Base-by-base conservation (phyloP, 768 basidiomycete genomes). In the Coprinellus micaceus region DNA sequence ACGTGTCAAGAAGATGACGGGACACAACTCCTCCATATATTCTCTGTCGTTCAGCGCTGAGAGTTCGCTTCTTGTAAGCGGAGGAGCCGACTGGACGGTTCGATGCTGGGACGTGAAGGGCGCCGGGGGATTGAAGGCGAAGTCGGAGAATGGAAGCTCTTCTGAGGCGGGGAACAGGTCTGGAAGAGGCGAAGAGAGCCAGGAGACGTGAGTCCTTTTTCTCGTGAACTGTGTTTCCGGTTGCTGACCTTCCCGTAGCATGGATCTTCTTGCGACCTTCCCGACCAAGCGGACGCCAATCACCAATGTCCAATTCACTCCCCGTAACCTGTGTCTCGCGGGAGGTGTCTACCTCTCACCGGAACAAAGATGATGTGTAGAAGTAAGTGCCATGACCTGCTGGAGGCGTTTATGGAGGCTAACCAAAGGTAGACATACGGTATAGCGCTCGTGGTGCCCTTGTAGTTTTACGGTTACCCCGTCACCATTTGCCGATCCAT, bases 101-200 rank as follows among this genome's bases (percentile, higher is more conserved):
- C 81, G 96, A n/a, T 94, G 94, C 56, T 99, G 97, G 97, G 97
- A 99, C 68, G 87, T 97, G 33, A 95, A 90, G 70, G 72, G 79
- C 44, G 71, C 88, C 10, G 93, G 91, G 11, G 90, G 90, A 0
- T 66, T 71, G 11, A 79, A 77, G 24, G 71, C 63, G 22, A 89
- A 86, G 67, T 62, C 78, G 12, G 78, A 84, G 67, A 85, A 84
- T 64, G 85, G 82, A 11, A 50, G 52, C 44, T 22, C n/a, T n/a
- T n/a, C 55, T 24, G 58, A 64, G 17, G 69, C 68, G 49, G 65
- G 64, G n/a, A 60, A 55, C 50, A 69, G 69, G 12, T 61, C 64
- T 37, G 74, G 76, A 59, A 76, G 75, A 26, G 83, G 83, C 3
- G 85, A 85, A 33, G 81, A 85, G 50, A 81, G 69, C 61, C 71